Evolutionary conservation across 352 stramenopile species (phyloP), one percentile per base, ranked within the genome.

Genomic region (Phytophthora megakarya): DNA sequence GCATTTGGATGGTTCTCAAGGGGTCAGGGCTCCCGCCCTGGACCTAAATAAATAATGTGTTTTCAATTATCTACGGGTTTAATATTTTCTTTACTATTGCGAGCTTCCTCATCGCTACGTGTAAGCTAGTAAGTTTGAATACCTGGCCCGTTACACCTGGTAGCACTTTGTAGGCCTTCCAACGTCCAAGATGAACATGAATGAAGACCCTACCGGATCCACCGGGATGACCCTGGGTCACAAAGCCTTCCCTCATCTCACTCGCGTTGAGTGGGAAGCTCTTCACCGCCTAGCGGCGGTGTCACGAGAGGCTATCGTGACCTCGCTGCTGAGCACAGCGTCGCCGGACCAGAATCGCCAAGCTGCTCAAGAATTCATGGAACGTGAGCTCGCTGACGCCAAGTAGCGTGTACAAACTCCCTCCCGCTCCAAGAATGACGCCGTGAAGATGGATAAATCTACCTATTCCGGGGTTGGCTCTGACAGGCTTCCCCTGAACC

Each of bases 81-180:
- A 35, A 35, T 7, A 35, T 11, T 12, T 35, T 1, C 8, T 7
- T 35, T 35, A 35, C 13, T 11, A 15, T 15, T 11, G 30, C 2
- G n/a, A n/a, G n/a, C n/a, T n/a, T n/a, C n/a, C n/a, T n/a, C n/a
- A n/a, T n/a, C n/a, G n/a, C n/a, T n/a, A n/a, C n/a, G n/a, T 35
- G 30, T 11, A 35, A 1, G 30, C 30, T 13, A 35, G 8, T 32
- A 11, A 35, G n/a, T n/a, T n/a, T n/a, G 8, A 11, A 11, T 35
- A 12, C 8, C 30, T 32, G 42, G 13, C 73, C 61, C 45, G 70
- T 75, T 55, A 62, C 63, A 60, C 30, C 39, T 61, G 52, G 52
- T 61, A 61, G 52, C 52, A 61, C 52, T 51, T 61, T 16, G 52
- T 45, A 22, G 13, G 51, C 52, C 52, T 26, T 51, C 28, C 52